Conservation (phyloP, 2,329 filamentous ascomycete species). For the Pseudocercospora ulei region DNA sequence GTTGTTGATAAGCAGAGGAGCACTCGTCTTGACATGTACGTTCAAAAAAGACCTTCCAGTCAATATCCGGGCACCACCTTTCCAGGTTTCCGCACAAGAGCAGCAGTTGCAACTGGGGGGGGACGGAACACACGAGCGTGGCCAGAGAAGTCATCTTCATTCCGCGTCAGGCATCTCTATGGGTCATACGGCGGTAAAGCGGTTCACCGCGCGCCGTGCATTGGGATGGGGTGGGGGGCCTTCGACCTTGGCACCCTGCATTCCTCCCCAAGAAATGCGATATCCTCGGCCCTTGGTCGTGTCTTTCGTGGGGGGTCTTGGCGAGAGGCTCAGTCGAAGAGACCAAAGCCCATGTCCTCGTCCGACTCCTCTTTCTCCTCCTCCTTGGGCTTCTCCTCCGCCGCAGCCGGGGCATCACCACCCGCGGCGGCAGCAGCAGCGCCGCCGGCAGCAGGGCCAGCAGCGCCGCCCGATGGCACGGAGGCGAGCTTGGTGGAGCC, state of each 20-base stretch:
- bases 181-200: conserved; percentile 3
- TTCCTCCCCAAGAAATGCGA: background rate
- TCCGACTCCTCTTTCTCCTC: conserved; percentile 66
- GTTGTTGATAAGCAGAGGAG: no score
- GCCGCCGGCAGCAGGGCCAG: conserved; percentile 59
- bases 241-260: background rate
- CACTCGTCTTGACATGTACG: background rate
- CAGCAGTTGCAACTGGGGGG: no score
- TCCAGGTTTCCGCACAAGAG: no score
- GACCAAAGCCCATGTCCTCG: conserved; percentile 66
- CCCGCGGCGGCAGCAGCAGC: conserved; percentile 60
- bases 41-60: no score
- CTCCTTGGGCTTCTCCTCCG: conserved; percentile 51
- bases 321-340: conserved; percentile 50
- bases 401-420: conserved; percentile 55
- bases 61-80: no score
- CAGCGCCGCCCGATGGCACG: conserved; percentile 84
- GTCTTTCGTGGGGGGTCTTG: conserved; percentile 7
- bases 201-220: conserved; percentile 1
- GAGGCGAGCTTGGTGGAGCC: conserved; percentile 91
- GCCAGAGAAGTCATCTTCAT: conserved; percentile 7
- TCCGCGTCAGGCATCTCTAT: conserved; percentile 6
- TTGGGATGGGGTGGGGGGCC: background rate
- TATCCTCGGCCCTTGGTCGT: background rate
- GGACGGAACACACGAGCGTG: no score